Evolutionary conservation across 1,284 basidiomycete genomes (phyloP), one percentile per base, ranked within the genome.

Genomic region (Thecaphora thlaspeos): DNA sequence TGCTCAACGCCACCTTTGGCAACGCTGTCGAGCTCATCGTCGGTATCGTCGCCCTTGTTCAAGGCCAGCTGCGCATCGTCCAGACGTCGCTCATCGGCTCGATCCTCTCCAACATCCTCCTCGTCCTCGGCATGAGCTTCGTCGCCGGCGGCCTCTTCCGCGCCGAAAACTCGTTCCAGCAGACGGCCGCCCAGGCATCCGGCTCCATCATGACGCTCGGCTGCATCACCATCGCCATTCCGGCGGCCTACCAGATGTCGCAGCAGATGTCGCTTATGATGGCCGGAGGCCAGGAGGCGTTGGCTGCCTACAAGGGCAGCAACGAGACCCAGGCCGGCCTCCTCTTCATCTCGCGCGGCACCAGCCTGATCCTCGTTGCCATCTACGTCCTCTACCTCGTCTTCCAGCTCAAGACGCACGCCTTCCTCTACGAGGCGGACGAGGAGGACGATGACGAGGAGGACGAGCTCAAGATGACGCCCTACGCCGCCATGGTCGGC

Each of bases 161-260:
- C 41, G 41, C 57, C 34, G 75, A 77, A 42, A 71, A 66, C 49
- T 60, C 59, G 11, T 77, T 77, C 46, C 73, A 75, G 48, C 69
- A 73, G 55, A 77, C 75, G 1, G 70, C 75, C 7, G 75, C 75
- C 21, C 75, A 77, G 61, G 74, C 75, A 1, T 63, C 55, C 14
- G 73, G 62, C 38, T 70, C 67, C n/a, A 75, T 94, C 54, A 88
- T 93, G 88, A 91, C 89, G 4, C 81, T 94, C 32, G 84, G 90
- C 7, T 89, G 88, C 77, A 90, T 93, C 77, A 91, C 90, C 24
- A 83, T 95, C 38, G 87, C 92, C 59, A 87, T 95, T 53, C 91
- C 91, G n/a, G 91, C 91, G 28, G 91, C 91, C 1, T 93, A 90
- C 73, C 83, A 86, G 72, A 59, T 57, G 46, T 63, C 63, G 23